Base-by-base conservation (phyloP, 768 basidiomycete species). In the Xanthoconium purpureum region DNA sequence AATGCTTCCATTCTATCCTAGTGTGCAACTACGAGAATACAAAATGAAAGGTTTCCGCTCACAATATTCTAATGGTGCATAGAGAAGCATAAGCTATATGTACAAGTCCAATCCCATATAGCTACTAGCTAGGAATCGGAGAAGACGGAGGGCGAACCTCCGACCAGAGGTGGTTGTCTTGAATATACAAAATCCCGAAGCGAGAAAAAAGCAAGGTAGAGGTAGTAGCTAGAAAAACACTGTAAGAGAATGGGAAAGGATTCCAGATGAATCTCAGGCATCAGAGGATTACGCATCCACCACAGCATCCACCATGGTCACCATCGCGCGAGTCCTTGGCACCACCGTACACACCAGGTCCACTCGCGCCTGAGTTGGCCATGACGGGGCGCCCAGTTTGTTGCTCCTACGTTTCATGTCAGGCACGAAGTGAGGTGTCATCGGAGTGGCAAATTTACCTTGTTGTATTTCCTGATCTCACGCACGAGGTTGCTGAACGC, bases 381-480 rank as follows among this genome's bases (percentile, higher is more conserved):
- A 83, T 78, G 28, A 78, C 77, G 5, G 88, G 87, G 54, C 89
- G 84, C 20, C 88, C 89, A 17, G 84, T 87, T 75, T 89, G 84
- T 73, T 88, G 88, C 64, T 89, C 88, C 88, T 89, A 55, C 10
- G 8, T 18, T 40, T 50, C 24, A 38, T 8, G 54, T 66, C 54
- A 68, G 62, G 36, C 20, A 53, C 37, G 28, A 39, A 2, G 40
- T 15, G 42, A 43, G 37, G 24, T 12, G 17, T 46, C 49, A 30
- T 38, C 56, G 11, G 11, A 15, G 28, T 13, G 6, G 15, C 1
- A 63, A 52, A 58, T 77, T 47, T 48, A 91, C 94, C 80, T 91
- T 93, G 79, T 95, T 97, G 71, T 92, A 94, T 71, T 88, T 88
- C 68, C 94, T 82, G 65, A 97, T 97, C 73, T 94, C 91, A 33